Evolutionary conservation across 2,329 filamentous ascomycete species (phyloP).

Genomic region (Fusarium sp.): DNA sequence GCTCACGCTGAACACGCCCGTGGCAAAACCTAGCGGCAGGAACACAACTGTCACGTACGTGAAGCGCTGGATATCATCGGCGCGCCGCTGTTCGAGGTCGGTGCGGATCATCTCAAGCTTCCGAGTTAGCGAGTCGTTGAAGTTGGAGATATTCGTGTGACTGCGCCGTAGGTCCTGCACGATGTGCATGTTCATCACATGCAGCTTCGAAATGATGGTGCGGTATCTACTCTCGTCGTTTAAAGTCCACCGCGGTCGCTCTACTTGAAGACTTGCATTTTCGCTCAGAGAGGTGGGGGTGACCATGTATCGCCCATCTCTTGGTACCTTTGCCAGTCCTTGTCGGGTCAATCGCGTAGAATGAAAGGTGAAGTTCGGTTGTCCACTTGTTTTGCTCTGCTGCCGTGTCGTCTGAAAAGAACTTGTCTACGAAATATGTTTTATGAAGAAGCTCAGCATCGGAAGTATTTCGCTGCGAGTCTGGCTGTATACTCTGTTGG

Average conservation of each 20-base stretch:
- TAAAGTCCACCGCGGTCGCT: not conserved
- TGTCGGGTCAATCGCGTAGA: not conserved
- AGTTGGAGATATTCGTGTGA: accelerated
- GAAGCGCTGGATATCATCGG: not conserved
- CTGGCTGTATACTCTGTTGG: not conserved
- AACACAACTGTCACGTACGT: not conserved
- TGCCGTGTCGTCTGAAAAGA: not conserved
- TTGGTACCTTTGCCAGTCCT: no score
- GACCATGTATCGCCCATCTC: no score
- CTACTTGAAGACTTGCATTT: not conserved
- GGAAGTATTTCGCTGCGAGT: not conserved
- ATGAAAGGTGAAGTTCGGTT: not conserved
- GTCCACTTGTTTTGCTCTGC: not conserved
- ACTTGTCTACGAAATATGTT: not conserved
- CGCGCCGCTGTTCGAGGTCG: not conserved
- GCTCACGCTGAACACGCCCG: constrained; percentile 1
- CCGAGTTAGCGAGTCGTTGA: accelerated
- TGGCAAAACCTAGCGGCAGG: not conserved
- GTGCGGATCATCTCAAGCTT: not conserved
- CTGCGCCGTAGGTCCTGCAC: not conserved
- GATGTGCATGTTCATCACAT: not conserved
- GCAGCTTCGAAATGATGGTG: not conserved
- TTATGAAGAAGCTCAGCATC: not conserved
- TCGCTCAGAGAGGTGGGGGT: no score
- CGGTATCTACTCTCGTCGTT: constrained; percentile 3